Percentiles rank a stretch among this genome's conserved stretches.
Evolutionary conservation across 202 grass and related monocot species (phyloP).

Genomic region (Dendrocalamus latiflorus): DNA sequence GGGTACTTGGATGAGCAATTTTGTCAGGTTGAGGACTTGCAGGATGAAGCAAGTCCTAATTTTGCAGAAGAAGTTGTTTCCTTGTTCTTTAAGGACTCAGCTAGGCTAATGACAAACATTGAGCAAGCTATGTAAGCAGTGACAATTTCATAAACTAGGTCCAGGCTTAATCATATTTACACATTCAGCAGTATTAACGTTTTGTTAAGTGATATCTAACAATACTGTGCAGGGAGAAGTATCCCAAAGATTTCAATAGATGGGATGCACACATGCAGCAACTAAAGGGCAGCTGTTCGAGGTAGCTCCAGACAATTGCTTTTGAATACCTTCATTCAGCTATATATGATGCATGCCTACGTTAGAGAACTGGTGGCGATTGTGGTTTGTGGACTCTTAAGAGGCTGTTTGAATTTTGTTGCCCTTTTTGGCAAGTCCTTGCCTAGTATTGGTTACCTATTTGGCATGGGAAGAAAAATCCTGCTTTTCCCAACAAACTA

Average conservation of each 20-base stretch:
- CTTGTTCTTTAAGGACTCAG: conserved; percentile 79
- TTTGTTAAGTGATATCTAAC: conserved; percentile 14
- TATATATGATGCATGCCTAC: not conserved
- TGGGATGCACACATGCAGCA: conserved; percentile 87
- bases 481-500: not conserved
- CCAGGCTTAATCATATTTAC: not conserved
- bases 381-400: not conserved
- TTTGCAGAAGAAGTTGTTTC: conserved; percentile 89
- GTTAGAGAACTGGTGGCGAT: not conserved
- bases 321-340: conserved; percentile 6
- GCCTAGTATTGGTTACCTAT: too few species aligned
- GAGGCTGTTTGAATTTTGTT: conserved; percentile 15
- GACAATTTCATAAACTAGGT: not conserved
- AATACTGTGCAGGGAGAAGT: conserved; percentile 57
- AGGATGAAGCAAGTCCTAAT: conserved; percentile 85
- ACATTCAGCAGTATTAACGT: not conserved
- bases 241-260: conserved; percentile 58
- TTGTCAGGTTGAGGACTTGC: conserved; percentile 78
- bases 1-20: conserved; percentile 91
- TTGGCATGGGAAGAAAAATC: too few species aligned
- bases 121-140: conserved; percentile 77
- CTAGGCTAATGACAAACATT: conserved; percentile 65
- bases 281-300: conserved; percentile 70
- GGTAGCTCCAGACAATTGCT: conserved; percentile 35
- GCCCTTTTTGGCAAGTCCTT: not conserved